Evolutionary conservation across 768 basidiomycete species (phyloP).

Genomic region (Tricholoma sp.): DNA sequence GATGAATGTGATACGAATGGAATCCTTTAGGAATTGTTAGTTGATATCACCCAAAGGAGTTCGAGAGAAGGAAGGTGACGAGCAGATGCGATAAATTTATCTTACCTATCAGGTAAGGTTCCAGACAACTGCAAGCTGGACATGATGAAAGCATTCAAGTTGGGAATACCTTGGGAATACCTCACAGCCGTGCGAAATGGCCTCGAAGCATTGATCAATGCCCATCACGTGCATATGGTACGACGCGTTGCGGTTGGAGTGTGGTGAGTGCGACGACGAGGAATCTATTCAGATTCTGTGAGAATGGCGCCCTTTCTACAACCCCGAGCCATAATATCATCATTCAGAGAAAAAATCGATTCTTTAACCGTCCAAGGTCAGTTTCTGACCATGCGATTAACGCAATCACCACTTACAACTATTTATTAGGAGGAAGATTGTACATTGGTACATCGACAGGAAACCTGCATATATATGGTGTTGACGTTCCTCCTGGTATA

Average conservation of each 20-base stretch:
- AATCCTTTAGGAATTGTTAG: neutral
- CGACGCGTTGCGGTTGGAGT: neutral
- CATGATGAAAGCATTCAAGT: too few species aligned
- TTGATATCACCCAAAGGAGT: neutral
- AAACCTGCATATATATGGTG: slow-evolving; percentile 46
- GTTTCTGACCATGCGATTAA: neutral
- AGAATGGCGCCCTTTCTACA: slow-evolving; percentile 28
- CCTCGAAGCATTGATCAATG: neutral
- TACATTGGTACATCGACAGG: slow-evolving; percentile 61
- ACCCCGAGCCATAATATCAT: slow-evolving; percentile 26
- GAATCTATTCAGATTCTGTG: neutral
- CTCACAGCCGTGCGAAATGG: neutral
- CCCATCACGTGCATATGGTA: neutral
- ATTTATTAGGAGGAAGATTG: slow-evolving; percentile 46
- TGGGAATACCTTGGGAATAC: too few species aligned
- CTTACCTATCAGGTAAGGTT: neutral
- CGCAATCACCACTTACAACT: neutral
- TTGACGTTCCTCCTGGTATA: slow-evolving; percentile 37
- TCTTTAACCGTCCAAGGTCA: slow-evolving; percentile 38
- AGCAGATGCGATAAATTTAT: too few species aligned
- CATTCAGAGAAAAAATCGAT: slow-evolving; percentile 43
- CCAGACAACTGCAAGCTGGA: too few species aligned
- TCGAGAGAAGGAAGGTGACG: neutral
- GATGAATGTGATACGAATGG: neutral
- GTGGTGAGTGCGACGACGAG: neutral